A percentile compares a stretch with the other conserved stretches of the same genome.
phyloP scores from a whole-genome alignment of 1,284 basidiomycete species.

The Ganoderma multipileum region DNA sequence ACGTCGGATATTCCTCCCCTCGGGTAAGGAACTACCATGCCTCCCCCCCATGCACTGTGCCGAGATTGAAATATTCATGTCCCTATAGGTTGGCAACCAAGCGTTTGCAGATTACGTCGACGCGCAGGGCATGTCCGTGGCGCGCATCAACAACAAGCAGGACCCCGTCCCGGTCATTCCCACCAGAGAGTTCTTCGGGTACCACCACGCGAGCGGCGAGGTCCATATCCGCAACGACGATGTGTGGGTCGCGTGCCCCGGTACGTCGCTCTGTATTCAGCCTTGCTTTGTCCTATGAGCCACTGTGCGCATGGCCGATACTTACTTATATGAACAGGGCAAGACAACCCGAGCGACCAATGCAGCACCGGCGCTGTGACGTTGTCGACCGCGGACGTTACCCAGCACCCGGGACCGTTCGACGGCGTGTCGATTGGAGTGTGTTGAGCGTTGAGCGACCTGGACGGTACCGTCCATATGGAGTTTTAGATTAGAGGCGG shows the following conservation, averaged over 20 bases:
- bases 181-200: constrained; percentile 53
- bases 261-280: constrained; percentile 31
- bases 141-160: constrained; percentile 38
- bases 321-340: background rate
- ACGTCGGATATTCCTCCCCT: constrained; percentile 56
- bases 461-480: too few species aligned
- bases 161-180: constrained; percentile 35
- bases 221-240: constrained; percentile 57
- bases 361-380: background rate
- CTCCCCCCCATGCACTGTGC: too few species aligned
- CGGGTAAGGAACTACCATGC: constrained; percentile 45
- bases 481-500: too few species aligned
- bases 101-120: constrained; percentile 64
- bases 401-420: background rate
- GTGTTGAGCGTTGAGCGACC: too few species aligned
- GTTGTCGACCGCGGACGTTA: background rate
- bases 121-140: constrained; percentile 44
- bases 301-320: too few species aligned
- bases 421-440: background rate
- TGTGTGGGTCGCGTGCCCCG: constrained; percentile 54
- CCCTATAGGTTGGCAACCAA: constrained; percentile 62
- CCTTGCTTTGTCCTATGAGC: too few species aligned
- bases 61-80: constrained; percentile 11
- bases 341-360: background rate
- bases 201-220: constrained; percentile 62